These are phyloP conservation scores for Austroboletus novae-zelandiae DNA, from an alignment of 1,284 basidiomycete species.

Conservation along the genomic window DNA sequence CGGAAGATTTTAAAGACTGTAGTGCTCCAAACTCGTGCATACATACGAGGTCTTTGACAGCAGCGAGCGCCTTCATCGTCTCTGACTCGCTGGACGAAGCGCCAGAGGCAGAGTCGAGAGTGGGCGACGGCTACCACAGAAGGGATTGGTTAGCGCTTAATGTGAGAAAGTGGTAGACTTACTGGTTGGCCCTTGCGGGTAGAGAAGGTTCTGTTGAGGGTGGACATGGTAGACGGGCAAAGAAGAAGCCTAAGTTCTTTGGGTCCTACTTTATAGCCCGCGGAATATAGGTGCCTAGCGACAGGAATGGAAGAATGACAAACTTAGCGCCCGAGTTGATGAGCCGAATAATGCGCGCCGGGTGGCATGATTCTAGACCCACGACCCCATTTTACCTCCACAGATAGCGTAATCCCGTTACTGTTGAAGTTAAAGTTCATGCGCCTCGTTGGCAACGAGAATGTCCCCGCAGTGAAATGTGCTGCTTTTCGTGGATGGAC, in stretches of 20 bases:
- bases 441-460: too few relatives aligned
- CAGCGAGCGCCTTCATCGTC: conserved; percentile 26
- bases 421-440: too few relatives aligned
- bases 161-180: neutral
- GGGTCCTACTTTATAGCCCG: conserved; percentile 26
- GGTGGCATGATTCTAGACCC: conserved; percentile 1
- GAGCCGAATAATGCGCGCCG: conserved; percentile 24
- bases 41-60: conserved; percentile 33
- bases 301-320: conserved; percentile 18
- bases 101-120: conserved; percentile 8
- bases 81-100: conserved; percentile 16
- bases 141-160: neutral
- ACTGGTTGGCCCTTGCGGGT: conserved; percentile 30
- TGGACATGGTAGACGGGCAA: conserved; percentile 21
- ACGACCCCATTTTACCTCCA: neutral
- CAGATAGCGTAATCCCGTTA: conserved; percentile 5
- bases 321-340: conserved; percentile 8
- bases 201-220: conserved; percentile 28
- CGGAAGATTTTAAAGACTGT: neutral
- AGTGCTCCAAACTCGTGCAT: neutral
- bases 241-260: neutral
- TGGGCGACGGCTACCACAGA: conserved; percentile 12
- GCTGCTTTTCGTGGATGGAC: too few relatives aligned
- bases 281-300: neutral
- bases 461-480: too few relatives aligned